Base-by-base conservation (phyloP, 1,139 yeast species). In the Pichia sp. region DNA sequence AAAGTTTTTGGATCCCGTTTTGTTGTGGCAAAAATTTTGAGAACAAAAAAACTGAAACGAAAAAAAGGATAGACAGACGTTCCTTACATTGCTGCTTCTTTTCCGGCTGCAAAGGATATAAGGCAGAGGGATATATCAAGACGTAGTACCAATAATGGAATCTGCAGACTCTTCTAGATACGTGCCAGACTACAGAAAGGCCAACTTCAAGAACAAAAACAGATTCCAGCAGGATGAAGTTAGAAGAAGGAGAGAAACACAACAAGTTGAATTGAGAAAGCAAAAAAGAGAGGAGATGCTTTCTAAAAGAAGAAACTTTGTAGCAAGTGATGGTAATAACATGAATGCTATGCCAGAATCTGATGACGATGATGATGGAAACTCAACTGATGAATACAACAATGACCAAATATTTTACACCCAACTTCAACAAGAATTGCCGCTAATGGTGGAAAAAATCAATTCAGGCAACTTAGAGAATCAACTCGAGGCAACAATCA, bases 231-330 rank as follows among this genome's bases (percentile, higher is more conserved):
- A 92, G 59, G 99, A 93, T 71, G 99, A 93, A 76, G 83, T 93
- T 65, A 88, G 99, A 74, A 90, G 98, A 73, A 87, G 99, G 72
- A 87, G 99, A 72, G 99, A 93, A 72, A 95, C 89, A 60, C 97
- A 93, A 68, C 98, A 92, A 73, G 95, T 95, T 60, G 99, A 92
- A 71, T 80, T 93, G 68, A 82, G 99, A 75, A 95, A 93, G 76
- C 96, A 93, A 62, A 92, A 92, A 74, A 82, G 99, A 69, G 99
- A 93, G 69, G 99, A 93, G 70, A 89, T 88, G 57, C 79, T 93
- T 64, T 84, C 96, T 49, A 93, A 95, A 75, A 85, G 98, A 76
- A 85, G 99, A 75, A 90, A 88, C 71, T 82, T 84, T 66, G 75
- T 72, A 51, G 72, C 72, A 54, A 69, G 72, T n/a, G 54, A 53